Evolutionary conservation across 2,329 filamentous ascomycete species (phyloP), one percentile per base, ranked within the genome.

Genomic region (Dothideomycetidae sp.): DNA sequence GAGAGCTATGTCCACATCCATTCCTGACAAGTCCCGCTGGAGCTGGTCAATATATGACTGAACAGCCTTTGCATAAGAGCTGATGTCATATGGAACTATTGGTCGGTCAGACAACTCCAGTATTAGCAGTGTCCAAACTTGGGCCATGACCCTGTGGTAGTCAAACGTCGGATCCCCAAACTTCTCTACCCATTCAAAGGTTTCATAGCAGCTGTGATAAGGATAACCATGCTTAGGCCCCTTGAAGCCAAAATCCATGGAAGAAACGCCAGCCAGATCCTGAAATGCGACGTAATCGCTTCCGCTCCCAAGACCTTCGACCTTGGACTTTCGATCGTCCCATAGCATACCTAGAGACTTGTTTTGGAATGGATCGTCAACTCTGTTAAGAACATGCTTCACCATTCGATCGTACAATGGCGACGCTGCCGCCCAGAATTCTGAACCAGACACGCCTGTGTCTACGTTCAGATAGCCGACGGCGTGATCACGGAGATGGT

Each of bases 401-500:
- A 96, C 68, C 1, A 82, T 66, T 46, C 74, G 75, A 44, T 75
- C 66, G 54, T 90, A 85, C 19, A 92, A 62, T 0, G 90, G 90
- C 3, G 82, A 90, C 13, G 80, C 90, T 4, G 78, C 67, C 5
- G 83, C 88, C 45, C 71, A 70, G 52, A 98, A 84, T 9, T 78
- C 67, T 37, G 66, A 60, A 4, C 90, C 90, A 2, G 72, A 71
- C 3, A 96, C 77, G 21, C 79, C 88, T 2, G 77, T 73, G 54
- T 88, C 88, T 29, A 98, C 76, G 52, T 98, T 98, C 46, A 98
- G 67, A 52, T 98, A 98, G 7, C 81, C 86, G 45, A 83, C 75
- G 0, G 73, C 88, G 48, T 90, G 71, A 12, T 70, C 63, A 29
- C 82, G 78, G 5, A 98, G 67, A 3, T 63, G 56, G 0, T 86